Base-by-base conservation (phyloP, 345 rosid genomes). In the Murraya koenigii region DNA sequence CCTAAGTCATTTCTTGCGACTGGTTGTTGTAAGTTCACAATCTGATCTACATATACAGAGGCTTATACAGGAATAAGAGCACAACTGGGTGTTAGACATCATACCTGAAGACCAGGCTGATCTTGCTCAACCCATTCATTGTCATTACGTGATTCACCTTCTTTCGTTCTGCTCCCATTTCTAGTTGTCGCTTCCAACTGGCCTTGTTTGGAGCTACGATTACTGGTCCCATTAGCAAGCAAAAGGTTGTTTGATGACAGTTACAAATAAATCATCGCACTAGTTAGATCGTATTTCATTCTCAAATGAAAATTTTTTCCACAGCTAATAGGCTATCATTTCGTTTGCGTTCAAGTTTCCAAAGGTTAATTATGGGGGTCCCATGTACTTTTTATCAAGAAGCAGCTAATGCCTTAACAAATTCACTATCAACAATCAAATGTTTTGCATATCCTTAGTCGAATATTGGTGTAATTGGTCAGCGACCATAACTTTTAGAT, bases 111-210 rank as follows among this genome's bases (percentile, higher is more conserved):
- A 75, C 99, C 98, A 49, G 94, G 96, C 82, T 97, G 97, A 76
- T 93, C 97, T 87, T 97, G 98, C 82, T 97, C 99, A 69, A 97
- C 97, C 96, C 98, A 90, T 80, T 97, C 98, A 79, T 79, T 83
- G 32, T 91, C 98, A 79, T 79, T 82, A 38, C 82, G 90, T n/a
- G 84, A 79, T 82, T 92, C 96, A 69, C 84, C 82, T 79, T 92
- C 98, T 81, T 85, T 92, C 23, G 82, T 67, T 80, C 88, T 86
- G 72, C 78, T 87, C 75, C 94, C 93, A 77, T 80, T 89, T 86
- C 90, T 90, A 52, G 82, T 77, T 55, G 87, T 78, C 75, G 90
- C 82, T 80, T 94, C 99, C 30, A 85, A 56, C 71, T 86, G 87
- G 71, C 89, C 85, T 79, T 83, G 93, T 71, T 85, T 90, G 84